Conservation (phyloP, 2,329 filamentous ascomycete genomes). For the Penicillium sp. region DNA sequence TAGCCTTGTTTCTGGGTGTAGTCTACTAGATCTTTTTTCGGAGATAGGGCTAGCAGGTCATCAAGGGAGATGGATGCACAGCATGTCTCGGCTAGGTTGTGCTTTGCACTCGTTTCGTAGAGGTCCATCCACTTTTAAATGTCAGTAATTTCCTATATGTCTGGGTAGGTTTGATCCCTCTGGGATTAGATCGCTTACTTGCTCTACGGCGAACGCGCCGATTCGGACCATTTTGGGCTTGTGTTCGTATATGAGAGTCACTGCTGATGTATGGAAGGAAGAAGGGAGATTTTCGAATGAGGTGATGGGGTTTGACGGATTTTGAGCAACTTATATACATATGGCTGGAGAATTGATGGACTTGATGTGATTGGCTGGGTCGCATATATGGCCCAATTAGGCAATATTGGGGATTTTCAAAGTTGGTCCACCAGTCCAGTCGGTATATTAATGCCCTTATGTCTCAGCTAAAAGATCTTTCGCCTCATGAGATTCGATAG, state of each 20-base stretch:
- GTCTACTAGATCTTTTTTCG: constrained; percentile 28
- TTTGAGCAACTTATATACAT: constrained; percentile 2
- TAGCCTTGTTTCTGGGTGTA: constrained; percentile 30
- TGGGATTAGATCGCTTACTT: constrained; percentile 5
- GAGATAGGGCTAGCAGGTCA: constrained; percentile 59
- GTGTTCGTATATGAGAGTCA: too few relatives aligned
- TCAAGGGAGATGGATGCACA: constrained; percentile 71
- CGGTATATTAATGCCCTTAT: neutral
- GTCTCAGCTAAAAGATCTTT: neutral
- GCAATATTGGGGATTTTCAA: neutral
- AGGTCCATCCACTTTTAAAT: constrained; percentile 56
- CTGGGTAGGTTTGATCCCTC: neutral
- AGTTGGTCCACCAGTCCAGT: neutral
- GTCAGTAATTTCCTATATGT: constrained; percentile 1
- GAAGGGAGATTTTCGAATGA: neutral
- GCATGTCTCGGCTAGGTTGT: constrained; percentile 79
- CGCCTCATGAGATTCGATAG: neutral
- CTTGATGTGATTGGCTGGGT: constrained; percentile 17
- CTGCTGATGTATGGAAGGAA: neutral
- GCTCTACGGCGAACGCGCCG: constrained; percentile 21
- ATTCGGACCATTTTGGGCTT: constrained; percentile 21
- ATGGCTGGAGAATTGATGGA: neutral
- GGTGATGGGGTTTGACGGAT: neutral
- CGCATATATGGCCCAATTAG: constrained; percentile 16
- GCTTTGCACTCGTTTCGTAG: constrained; percentile 52